These are phyloP conservation scores for Sporisorium iseilematis-ciliati DNA, from an alignment of 1,284 basidiomycete genomes.

Conservation along the genomic window DNA sequence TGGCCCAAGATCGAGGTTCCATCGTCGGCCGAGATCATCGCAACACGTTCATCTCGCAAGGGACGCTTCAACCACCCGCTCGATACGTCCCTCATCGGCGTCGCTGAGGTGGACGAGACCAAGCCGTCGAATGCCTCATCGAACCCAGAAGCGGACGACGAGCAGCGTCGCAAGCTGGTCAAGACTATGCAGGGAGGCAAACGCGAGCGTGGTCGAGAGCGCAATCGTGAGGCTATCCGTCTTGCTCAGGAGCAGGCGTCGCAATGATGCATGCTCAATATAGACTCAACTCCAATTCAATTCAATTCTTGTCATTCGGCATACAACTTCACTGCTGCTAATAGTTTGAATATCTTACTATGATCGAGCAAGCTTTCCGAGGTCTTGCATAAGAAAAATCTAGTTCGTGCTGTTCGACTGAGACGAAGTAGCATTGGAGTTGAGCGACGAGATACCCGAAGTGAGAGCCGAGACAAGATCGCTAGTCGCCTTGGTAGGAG, in stretches of 20 bases:
- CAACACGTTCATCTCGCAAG: slow-evolving; percentile 39
- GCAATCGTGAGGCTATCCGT: slow-evolving; percentile 55
- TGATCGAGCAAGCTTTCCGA: too few species aligned
- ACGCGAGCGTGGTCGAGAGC: slow-evolving; percentile 54
- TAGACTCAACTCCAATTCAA: not conserved
- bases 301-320: not conserved
- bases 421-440: slow-evolving; percentile 17
- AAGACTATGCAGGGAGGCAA: slow-evolving; percentile 61
- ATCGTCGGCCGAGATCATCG: slow-evolving; percentile 54
- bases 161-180: slow-evolving; percentile 49
- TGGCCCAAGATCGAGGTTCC: slow-evolving; percentile 60
- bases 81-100: slow-evolving; percentile 44
- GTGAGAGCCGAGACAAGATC: slow-evolving; percentile 16
- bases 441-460: slow-evolving; percentile 29
- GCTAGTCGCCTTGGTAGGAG: slow-evolving; percentile 31
- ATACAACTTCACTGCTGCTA: too few species aligned
- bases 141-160: slow-evolving; percentile 33
- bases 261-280: slow-evolving; percentile 1
- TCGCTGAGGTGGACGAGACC: slow-evolving; percentile 30
- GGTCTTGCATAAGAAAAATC: not conserved
- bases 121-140: slow-evolving; percentile 26
- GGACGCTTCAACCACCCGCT: slow-evolving; percentile 49
- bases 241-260: slow-evolving; percentile 31
- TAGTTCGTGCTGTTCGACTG: slow-evolving; percentile 5
- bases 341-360: too few species aligned